A percentile compares a stretch with the other conserved stretches of the same genome.
phyloP scores from a whole-genome alignment of 139 green algal genomes.

The Pseudopediastrum boryanum region DNA sequence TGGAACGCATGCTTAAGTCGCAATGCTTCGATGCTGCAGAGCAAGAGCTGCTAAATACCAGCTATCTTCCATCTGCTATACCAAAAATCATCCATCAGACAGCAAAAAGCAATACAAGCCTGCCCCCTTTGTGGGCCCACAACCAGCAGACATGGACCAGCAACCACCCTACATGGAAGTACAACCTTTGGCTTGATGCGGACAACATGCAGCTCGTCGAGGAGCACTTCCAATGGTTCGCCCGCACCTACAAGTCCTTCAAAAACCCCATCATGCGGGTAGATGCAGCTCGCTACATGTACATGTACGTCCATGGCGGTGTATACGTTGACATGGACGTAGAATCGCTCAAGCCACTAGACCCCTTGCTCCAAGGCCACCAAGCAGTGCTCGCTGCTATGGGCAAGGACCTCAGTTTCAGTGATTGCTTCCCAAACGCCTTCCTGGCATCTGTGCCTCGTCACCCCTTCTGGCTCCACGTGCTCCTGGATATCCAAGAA shows the following conservation, averaged over 20 bases:
- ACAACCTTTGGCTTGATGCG: too few species aligned
- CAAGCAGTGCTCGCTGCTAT: background rate
- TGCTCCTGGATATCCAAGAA: conserved; percentile 4
- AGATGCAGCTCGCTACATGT: conserved; percentile 26
- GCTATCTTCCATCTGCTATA: too few species aligned
- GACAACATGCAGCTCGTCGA: background rate
- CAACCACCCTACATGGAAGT: too few species aligned
- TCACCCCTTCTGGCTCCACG: conserved; percentile 26
- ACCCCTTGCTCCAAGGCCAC: background rate
- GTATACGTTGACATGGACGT: conserved; percentile 32
- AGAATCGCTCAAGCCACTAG: background rate
- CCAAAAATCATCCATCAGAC: too few species aligned
- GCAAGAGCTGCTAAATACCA: too few species aligned
- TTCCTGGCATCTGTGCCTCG: conserved; percentile 8
- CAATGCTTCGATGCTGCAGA: too few species aligned
- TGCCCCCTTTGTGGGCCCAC: too few species aligned
- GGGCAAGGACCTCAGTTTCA: background rate
- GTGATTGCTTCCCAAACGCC: conserved; percentile 12
- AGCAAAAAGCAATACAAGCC: too few species aligned
- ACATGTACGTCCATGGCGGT: conserved; percentile 25
- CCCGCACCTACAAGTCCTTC: conserved; percentile 18
- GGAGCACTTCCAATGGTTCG: conserved; percentile 25
- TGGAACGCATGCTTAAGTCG: too few species aligned
- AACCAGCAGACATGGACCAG: too few species aligned
- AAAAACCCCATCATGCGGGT: conserved; percentile 21